A percentile compares a stretch with the other conserved stretches of the same genome.
phyloP scores from a whole-genome alignment of 805 yeast species.

The Vanderwaltozyma polyspora region DNA sequence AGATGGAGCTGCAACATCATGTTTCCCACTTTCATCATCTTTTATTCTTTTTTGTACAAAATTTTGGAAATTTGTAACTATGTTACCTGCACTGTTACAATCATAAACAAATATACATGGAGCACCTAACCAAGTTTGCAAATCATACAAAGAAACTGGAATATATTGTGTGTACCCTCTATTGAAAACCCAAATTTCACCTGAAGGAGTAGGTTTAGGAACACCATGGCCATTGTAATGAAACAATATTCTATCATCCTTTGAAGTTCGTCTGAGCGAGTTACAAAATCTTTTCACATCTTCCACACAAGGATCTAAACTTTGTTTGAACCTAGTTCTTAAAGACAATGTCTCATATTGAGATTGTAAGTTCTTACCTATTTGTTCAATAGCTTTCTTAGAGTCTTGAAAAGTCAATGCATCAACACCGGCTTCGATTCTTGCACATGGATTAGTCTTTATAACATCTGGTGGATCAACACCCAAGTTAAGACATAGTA shows the following conservation, averaged over 20 bases:
- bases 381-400: conserved; percentile 80
- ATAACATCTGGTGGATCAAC: conserved; percentile 96
- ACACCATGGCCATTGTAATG: conserved; percentile 99
- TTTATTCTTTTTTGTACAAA: conserved; percentile 84
- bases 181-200: conserved; percentile 97
- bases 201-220: conserved; percentile 91
- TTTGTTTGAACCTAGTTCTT: conserved; percentile 81
- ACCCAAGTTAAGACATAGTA: conserved; percentile 81
- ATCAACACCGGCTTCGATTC: conserved; percentile 86
- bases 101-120: conserved; percentile 94
- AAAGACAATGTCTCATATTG: conserved; percentile 85
- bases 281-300: conserved; percentile 88
- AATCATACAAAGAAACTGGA: conserved; percentile 88
- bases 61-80: conserved; percentile 76
- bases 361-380: conserved; percentile 76
- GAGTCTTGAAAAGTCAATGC: conserved; percentile 74
- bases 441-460: conserved; percentile 88
- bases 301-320: conserved; percentile 89
- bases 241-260: conserved; percentile 84
- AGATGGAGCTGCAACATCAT: conserved; percentile 32
- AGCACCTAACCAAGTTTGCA: conserved; percentile 96
- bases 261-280: conserved; percentile 77
- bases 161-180: conserved; percentile 95
- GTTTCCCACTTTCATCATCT: conserved; percentile 59
- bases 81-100: conserved; percentile 89